Conservation (phyloP, 805 yeast genomes). For the Candida boidinii region DNA sequence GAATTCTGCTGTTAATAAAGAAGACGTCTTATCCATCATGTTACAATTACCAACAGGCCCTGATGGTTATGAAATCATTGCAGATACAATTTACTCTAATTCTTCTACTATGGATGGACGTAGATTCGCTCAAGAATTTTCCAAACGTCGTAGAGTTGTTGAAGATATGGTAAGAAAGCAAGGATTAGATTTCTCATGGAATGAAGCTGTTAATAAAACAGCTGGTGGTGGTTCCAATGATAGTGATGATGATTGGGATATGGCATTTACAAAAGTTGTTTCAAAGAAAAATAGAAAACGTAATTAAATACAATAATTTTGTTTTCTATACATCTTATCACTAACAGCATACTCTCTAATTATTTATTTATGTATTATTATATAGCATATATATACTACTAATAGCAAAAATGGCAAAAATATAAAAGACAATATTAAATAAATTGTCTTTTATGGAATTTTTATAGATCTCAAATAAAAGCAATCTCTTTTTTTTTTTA, state of each 20-base stretch:
- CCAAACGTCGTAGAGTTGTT: slow-evolving; percentile 65
- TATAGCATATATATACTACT: too few species aligned
- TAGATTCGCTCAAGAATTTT: slow-evolving; percentile 85
- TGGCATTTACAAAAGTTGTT: slow-evolving; percentile 44
- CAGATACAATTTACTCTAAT: slow-evolving; percentile 85
- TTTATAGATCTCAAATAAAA: too few species aligned
- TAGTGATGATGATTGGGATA: slow-evolving; percentile 46
- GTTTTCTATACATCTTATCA: too few species aligned
- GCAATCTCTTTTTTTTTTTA: too few species aligned
- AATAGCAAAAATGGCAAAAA: too few species aligned
- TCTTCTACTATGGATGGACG: slow-evolving; percentile 91
- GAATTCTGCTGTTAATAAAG: slow-evolving; percentile 66
- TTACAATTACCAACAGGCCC: slow-evolving; percentile 68
- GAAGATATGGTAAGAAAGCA: slow-evolving; percentile 44
- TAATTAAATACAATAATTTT: slow-evolving; percentile 5
- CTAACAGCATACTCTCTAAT: too few species aligned
- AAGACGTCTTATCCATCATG: slow-evolving; percentile 73
- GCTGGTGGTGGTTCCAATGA: slow-evolving; percentile 12
- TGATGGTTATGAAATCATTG: slow-evolving; percentile 77
- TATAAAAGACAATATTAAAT: too few species aligned
- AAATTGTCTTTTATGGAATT: too few species aligned
- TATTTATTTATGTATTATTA: too few species aligned
- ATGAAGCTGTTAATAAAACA: slow-evolving; percentile 39
- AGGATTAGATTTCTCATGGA: slow-evolving; percentile 53
- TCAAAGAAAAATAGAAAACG: slow-evolving; percentile 49